Base-by-base conservation (phyloP, 148 eudicot genomes). In the Oxyria digyna region DNA sequence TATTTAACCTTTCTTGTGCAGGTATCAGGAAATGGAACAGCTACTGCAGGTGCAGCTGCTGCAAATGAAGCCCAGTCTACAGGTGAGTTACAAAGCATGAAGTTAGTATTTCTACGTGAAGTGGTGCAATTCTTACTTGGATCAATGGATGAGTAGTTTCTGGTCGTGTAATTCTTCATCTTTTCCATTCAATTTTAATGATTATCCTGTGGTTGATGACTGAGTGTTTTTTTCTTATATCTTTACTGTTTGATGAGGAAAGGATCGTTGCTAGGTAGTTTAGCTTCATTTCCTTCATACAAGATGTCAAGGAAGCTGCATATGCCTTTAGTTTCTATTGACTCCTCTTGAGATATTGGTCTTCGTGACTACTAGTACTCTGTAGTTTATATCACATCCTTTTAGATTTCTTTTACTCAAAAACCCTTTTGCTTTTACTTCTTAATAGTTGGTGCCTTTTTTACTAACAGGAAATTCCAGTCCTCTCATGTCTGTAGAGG, bases 11-110 rank as follows among this genome's bases (percentile, higher is more conserved):
- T 46, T 41, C 68, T 66, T 38, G 3, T 71, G 67, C 72, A 94
- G 98, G 87, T 78, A 59, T 75, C 81, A 68, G 87, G 84, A 78
- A 86, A 90, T 78, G 97, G 92, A 75, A 74, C 87, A 74, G 83
- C 90, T 78, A 71, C 77, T 52, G 75, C 77, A 38, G 81, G 69
- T 31, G 65, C 62, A 33, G 80, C 78, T 71, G 57, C 77, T 65
- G 75, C 78, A 37, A 73, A 78, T 54, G 85, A 75, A 62, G 71
- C 83, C 10, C 77, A 79, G 11, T 78, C 80, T 38, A 69, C 81
- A 29, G 64, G 91, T 52, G 62, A 21, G 26, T 52, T 46, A 46
- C 82, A 72, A 74, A 46, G 62, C 8, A 43, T 29, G 42, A 37
- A 23, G 6, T 14, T 69, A 70, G 75, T 62, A 71, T 49, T 72